These are phyloP conservation scores for maize (Zea mays) DNA, from an alignment of 176 grass and related monocot genomes.

Conservation along the genomic window Zm-B73-REFERENCE-NAM-5.0 NC_050097.1:212765501-212766000, in stretches of 20 bases:
- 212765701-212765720: background rate
- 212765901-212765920: constrained; percentile 2
- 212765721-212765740: background rate
- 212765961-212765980: background rate
- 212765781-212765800: background rate
- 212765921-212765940: constrained; percentile 5
- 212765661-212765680: background rate
- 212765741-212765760: background rate
- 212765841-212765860: background rate
- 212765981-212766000: background rate
- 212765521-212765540: no score
- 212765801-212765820: background rate
- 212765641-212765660: background rate
- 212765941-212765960: background rate
- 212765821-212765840: background rate
- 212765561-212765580: background rate
- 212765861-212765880: background rate
- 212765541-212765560: background rate
- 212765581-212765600: constrained; percentile 5
- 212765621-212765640: background rate
- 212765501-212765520: background rate
- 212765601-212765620: background rate
- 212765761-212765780: background rate
- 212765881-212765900: background rate
- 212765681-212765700: background rate